These are phyloP conservation scores for Coniosporium apollinis DNA, from an alignment of 495 filamentous ascomycete species.

Conservation along the genomic window DNA sequence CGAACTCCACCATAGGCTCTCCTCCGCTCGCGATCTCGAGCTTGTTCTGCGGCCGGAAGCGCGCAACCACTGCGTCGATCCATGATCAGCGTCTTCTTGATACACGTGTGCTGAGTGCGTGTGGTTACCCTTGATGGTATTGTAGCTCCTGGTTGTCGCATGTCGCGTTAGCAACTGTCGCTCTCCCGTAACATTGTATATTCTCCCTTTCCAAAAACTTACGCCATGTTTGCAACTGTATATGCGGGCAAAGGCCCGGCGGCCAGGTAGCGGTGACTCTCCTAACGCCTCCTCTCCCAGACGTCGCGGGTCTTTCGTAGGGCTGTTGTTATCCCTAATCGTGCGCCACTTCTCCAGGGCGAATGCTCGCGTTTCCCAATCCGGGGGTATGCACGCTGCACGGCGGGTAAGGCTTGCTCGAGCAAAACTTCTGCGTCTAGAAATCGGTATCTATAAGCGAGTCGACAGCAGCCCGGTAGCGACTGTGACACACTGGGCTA, in stretches of 20 bases:
- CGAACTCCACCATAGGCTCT: constrained; percentile 76
- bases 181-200: background rate
- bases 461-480: no score
- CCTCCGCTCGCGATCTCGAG: constrained; percentile 78
- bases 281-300: no score
- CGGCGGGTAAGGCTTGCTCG: no score
- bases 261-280: background rate
- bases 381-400: no score
- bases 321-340: no score
- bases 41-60: constrained; percentile 93
- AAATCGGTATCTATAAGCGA: no score
- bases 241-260: background rate
- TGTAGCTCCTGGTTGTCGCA: constrained; percentile 32
- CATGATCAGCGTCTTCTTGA: constrained; percentile 4
- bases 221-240: constrained; percentile 4
- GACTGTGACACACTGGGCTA: no score
- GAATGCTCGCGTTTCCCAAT: no score
- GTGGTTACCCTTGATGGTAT: constrained; percentile 57
- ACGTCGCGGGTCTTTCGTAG: no score
- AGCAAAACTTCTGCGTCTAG: no score
- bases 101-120: constrained; percentile 1
- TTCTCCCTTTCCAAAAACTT: background rate
- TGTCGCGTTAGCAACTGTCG: background rate
- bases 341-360: no score
- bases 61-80: constrained; percentile 55